A percentile compares a stretch with the other conserved stretches of the same genome.
phyloP scores from a whole-genome alignment of 345 rosid species.

The Barbarea vulgaris region DNA sequence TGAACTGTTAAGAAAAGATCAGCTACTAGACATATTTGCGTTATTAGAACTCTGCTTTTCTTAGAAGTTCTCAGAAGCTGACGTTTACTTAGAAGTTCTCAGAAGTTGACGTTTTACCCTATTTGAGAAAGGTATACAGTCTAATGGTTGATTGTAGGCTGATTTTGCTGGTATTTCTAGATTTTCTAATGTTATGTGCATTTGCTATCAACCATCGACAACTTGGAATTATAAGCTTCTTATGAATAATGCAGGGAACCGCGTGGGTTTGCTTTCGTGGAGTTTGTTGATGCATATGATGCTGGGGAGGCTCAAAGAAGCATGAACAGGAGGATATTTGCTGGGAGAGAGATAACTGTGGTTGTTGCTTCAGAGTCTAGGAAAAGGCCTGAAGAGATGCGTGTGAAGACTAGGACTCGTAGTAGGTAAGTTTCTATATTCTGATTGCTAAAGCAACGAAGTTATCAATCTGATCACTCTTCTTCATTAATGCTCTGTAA shows the following conservation, averaged over 20 bases:
- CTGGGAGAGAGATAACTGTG: constrained; percentile 86
- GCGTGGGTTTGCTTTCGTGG: constrained; percentile 97
- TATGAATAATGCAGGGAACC: constrained; percentile 63
- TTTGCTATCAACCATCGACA: constrained; percentile 19
- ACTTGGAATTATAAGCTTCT: constrained; percentile 31
- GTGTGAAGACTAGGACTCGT: constrained; percentile 60
- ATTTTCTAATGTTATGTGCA: constrained; percentile 5
- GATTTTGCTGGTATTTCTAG: constrained; percentile 32
- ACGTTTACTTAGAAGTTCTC: constrained; percentile 47
- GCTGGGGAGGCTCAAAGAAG: constrained; percentile 88
- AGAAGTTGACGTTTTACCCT: constrained; percentile 45
- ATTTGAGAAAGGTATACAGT: constrained; percentile 43
- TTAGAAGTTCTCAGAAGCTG: constrained; percentile 49
- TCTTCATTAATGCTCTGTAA: neutral
- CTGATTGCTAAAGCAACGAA: neutral
- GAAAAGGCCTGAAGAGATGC: constrained; percentile 99
- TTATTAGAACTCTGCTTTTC: constrained; percentile 47
- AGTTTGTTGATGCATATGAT: constrained; percentile 89
- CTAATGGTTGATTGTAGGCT: constrained; percentile 39
- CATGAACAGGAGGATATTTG: constrained; percentile 84
- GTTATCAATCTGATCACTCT: neutral
- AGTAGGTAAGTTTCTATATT: constrained; percentile 47
- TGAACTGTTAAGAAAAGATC: constrained; percentile 68
- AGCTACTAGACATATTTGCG: constrained; percentile 58
- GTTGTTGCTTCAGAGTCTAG: constrained; percentile 89